Base-by-base conservation (phyloP, 257 asterid species). In the Anisodus acutangulus region DNA sequence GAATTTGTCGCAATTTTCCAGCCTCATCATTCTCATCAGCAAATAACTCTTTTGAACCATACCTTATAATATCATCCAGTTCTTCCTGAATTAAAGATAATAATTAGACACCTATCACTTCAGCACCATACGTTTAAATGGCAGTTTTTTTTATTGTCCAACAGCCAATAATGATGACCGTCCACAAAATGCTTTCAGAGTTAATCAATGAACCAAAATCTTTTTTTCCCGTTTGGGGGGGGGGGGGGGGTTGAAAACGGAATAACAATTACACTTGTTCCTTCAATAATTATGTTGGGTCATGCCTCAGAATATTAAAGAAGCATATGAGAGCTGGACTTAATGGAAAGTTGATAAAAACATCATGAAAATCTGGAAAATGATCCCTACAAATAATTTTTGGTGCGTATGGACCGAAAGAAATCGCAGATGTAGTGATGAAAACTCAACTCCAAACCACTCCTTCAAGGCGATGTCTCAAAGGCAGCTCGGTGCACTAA, bases 31-130 rank as follows among this genome's bases (percentile, higher is more conserved):
- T 93, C 74, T 93, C 99, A 91, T 95, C 99, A 79, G 95, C 97
- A 91, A 97, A 97, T 84, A 97, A 87, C 93, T 97, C 99, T 90
- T 93, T 93, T 66, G 99, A 93, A 47, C 99, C 99, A 82, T 95
- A 97, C 85, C 96, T 91, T 86, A 97, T 95, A 86, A 97, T 97
- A 88, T 93, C 99, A 90, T 97, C 98, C 74, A 97, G 87, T 88
- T 97, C 98, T 88, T 97, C 99, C 99, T 97, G 92, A 88, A 87
- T 72, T 76, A 85, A 31, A 80, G 85, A 86, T 8, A 15, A 31
- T 53, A 53, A 45, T 8, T 26, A 78, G 82, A 26, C 82, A 78
- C 47, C 63, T 26, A 59, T 8, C 64, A 59, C 64, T 59, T 55
- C 13, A 17, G 64, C 64, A 59, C 6, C 64, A 59, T 59, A 59